Evolutionary conservation across 805 yeast genomes (phyloP), one percentile per base, ranked within the genome.

Genomic region (Cyberlindnera mycetangii): DNA sequence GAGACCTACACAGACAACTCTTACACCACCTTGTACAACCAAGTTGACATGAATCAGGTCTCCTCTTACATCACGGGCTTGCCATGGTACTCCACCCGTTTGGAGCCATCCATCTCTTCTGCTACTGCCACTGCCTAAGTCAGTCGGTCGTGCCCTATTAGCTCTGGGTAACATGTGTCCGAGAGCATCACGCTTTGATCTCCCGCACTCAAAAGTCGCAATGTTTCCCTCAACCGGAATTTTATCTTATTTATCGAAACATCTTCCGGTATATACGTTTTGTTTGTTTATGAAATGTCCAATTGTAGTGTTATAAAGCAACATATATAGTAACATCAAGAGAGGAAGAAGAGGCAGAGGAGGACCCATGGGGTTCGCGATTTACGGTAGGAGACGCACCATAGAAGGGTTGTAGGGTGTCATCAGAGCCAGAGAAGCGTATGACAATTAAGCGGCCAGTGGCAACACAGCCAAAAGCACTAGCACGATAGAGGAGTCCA

Each of bases 1-100:
- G 47, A 50, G 14, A 60, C 67, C 30, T 64, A 60, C 49, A 62
- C 59, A 14, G 66, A 65, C 43, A 58, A 59, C 30, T 53, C 62
- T 17, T 64, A 55, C 53, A 64, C 68, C 39, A 48, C 66, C 22
- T 51, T 65, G 43, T 60, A 50, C 50, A 7, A 39, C 20, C 43
- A 49, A 33, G 49, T 65, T 39, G 61, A 64, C 44, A 44, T 48
- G 42, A 35, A 41, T 37, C 56, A 48, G 7, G 51, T 64, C 14
- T 49, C 58, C 5, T 37, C 55, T 11, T 56, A 58, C 36, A 50
- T 63, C 35, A 54, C 64, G 20, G 59, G 56, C 32, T 52, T 65
- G 34, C 65, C 67, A 50, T 65, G 68, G 67, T 65, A 49, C 42
- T 51, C 54, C 10, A 36, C 51, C 24, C 49, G 57, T 49, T 27